Conservation (phyloP, 106 monocot species). For the Dioscorea alata region DNA sequence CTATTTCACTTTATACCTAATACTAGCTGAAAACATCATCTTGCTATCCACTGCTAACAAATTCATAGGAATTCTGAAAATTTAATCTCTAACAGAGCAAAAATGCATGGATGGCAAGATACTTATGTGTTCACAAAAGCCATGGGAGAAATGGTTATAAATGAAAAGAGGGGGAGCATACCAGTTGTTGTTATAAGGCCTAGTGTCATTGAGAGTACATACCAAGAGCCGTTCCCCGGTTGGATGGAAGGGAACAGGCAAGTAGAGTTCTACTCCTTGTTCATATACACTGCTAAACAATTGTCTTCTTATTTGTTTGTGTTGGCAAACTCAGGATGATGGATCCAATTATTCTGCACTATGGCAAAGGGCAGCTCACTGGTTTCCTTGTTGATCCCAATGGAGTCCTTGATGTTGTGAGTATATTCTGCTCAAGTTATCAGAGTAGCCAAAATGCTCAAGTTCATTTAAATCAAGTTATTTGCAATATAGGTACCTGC, state of each 20-base stretch:
- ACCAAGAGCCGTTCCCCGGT: conserved; percentile 80
- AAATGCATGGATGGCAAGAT: conserved; percentile 81
- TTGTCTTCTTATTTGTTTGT: neutral
- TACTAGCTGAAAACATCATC: no score
- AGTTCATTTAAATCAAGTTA: neutral
- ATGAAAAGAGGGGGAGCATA: conserved; percentile 64
- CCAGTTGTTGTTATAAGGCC: conserved; percentile 83
- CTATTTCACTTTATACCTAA: neutral
- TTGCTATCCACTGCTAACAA: neutral
- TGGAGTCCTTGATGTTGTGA: conserved; percentile 83
- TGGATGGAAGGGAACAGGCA: conserved; percentile 99
- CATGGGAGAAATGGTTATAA: conserved; percentile 88
- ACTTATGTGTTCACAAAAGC: conserved; percentile 92
- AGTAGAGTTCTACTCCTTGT: neutral
- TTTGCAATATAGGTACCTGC: conserved; percentile 40
- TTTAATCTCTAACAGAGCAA: conserved; percentile 40
- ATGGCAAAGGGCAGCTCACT: conserved; percentile 83
- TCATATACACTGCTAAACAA: neutral
- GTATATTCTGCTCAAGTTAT: conserved; percentile 1
- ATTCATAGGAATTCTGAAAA: neutral
- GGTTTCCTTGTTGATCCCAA: conserved; percentile 71
- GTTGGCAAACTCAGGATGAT: conserved; percentile 57
- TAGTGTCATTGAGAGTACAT: conserved; percentile 79
- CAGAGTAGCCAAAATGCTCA: neutral
- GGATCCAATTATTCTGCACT: conserved; percentile 81